phyloP scores from a whole-genome alignment of 2,329 filamentous ascomycete genomes.

The Neoarthrinium moseri region DNA sequence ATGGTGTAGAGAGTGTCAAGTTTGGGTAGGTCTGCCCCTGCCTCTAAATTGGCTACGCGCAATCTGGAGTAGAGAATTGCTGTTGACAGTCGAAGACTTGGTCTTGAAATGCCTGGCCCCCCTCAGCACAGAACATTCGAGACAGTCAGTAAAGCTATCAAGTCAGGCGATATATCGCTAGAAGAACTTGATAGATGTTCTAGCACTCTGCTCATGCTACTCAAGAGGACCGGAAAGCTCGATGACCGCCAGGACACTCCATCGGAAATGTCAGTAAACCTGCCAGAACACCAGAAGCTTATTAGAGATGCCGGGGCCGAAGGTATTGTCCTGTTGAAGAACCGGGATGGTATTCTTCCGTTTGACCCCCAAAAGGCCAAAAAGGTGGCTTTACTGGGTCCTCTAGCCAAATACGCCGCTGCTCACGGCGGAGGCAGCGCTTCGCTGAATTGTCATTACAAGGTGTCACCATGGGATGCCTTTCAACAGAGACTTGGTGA shows the following conservation, averaged over 20 bases:
- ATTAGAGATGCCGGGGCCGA: not conserved
- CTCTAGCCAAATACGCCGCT: not conserved
- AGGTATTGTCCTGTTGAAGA: slow-evolving; percentile 6
- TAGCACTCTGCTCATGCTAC: not conserved
- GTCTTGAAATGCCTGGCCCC: slow-evolving; percentile 4
- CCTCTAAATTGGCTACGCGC: too few species aligned
- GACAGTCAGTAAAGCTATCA: not conserved
- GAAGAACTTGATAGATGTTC: not conserved
- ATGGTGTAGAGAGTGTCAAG: not conserved
- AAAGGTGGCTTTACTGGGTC: not conserved
- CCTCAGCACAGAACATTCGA: not conserved
- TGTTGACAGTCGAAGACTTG: not conserved
- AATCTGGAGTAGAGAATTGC: too few species aligned
- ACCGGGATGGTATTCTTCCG: slow-evolving; percentile 6
- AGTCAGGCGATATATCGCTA: not conserved
- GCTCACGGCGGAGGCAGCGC: slow-evolving; percentile 1
- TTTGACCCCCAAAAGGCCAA: not conserved
- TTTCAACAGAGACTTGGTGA: not conserved
- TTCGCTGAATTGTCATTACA: slow-evolving; percentile 2
- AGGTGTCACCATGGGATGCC: not conserved
- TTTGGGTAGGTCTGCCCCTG: not conserved
- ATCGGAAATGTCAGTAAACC: not conserved
- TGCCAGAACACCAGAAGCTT: not conserved
- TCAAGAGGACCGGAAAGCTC: not conserved
- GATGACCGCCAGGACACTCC: not conserved